A percentile compares a stretch with the other conserved stretches of the same genome.
Conservation (phyloP, 2,329 filamentous ascomycete genomes). For the Coleophoma eucalyptorum region DNA sequence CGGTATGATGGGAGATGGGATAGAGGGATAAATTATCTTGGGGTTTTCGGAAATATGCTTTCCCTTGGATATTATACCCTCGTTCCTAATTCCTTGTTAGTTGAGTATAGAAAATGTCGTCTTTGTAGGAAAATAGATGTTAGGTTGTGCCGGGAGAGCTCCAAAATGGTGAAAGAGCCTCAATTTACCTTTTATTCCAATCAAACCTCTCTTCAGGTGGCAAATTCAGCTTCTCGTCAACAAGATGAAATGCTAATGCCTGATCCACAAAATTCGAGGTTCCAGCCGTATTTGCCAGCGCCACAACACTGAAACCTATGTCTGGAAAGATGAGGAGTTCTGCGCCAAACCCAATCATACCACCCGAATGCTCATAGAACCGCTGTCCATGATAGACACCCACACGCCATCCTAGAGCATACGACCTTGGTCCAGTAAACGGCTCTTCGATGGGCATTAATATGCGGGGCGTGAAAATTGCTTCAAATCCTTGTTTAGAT, state of each 20-base stretch:
- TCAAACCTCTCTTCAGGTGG: conserved; percentile 30
- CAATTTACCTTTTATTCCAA: conserved; percentile 31
- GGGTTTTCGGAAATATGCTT: conserved; percentile 24
- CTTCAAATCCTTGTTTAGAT: conserved; percentile 25
- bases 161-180: too few species aligned
- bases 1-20: conserved; percentile 30
- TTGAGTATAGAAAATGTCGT: too few species aligned
- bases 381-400: conserved; percentile 38
- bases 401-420: conserved; percentile 36
- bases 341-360: conserved; percentile 39
- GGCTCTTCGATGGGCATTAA: conserved; percentile 15
- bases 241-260: conserved; percentile 32
- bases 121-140: too few species aligned
- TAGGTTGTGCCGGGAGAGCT: too few species aligned
- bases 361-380: conserved; percentile 38
- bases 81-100: too few species aligned
- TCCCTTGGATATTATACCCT: too few species aligned
- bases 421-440: conserved; percentile 30
- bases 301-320: conserved; percentile 36
- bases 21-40: conserved; percentile 32
- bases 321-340: conserved; percentile 41
- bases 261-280: conserved; percentile 32
- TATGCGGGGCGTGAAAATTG: conserved; percentile 30
- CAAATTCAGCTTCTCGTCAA: conserved; percentile 35
- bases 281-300: conserved; percentile 39